phyloP scores from a whole-genome alignment of 352 stramenopile genomes.

The Globisporangium spinosum region DNA sequence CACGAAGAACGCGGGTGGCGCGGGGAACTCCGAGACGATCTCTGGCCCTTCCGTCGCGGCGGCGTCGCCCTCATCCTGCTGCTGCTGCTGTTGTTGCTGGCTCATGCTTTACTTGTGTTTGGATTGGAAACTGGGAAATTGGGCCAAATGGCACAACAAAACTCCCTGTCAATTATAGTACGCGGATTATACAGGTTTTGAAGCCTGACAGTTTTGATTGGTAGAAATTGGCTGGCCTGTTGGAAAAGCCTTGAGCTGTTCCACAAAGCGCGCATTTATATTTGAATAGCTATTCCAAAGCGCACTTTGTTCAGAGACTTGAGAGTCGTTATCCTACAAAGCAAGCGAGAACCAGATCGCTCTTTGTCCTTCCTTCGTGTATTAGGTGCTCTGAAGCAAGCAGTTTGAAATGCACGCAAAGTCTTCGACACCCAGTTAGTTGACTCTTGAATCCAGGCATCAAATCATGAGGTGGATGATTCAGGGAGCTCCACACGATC shows the following conservation, averaged over 20 bases:
- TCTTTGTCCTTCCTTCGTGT: no score
- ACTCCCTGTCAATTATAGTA: background rate
- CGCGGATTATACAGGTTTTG: background rate
- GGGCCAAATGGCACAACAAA: background rate
- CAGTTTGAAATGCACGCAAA: no score
- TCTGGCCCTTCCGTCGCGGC: constrained; percentile 45
- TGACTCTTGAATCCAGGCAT: no score
- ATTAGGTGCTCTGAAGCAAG: no score
- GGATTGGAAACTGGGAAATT: background rate
- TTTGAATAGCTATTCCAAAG: no score
- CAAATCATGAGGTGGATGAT: no score
- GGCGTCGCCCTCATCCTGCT: constrained; percentile 11
- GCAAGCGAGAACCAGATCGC: no score
- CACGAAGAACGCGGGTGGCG: constrained; percentile 73
- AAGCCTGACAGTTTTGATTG: background rate
- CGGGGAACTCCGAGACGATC: constrained; percentile 83
- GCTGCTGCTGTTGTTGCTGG: constrained; percentile 5
- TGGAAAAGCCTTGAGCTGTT: background rate
- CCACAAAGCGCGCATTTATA: no score
- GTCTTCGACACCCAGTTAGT: no score
- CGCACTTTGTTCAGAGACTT: no score
- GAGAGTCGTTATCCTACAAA: no score
- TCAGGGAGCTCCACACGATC: no score
- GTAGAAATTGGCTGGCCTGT: background rate
- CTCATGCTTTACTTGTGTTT: background rate